Evolutionary conservation across 129 eudicot genomes (phyloP).

Genomic region (Helichrysum umbraculigerum): DNA sequence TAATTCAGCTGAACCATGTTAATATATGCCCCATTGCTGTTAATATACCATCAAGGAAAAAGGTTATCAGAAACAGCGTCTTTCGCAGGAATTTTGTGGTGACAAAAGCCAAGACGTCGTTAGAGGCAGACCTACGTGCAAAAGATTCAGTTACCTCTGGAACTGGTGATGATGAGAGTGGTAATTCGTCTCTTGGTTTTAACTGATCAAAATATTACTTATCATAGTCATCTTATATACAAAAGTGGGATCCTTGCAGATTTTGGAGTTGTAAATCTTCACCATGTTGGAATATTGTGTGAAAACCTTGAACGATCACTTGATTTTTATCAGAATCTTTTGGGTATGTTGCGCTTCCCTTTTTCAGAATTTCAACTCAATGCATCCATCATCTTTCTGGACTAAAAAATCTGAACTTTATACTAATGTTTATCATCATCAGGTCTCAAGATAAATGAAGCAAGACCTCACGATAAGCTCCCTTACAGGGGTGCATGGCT

Average conservation of each 20-base stretch:
- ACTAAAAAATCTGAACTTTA: background rate
- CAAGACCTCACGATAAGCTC: conserved; percentile 95
- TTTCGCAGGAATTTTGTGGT: conserved; percentile 25
- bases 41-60: conserved; percentile 31
- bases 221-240: background rate
- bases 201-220: conserved; percentile 1
- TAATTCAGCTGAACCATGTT: conserved; percentile 49
- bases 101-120: conserved; percentile 54
- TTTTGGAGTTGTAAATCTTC: conserved; percentile 84
- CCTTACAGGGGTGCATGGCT: conserved; percentile 99
- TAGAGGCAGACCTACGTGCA: conserved; percentile 51
- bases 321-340: conserved; percentile 81
- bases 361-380: background rate
- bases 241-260: conserved; percentile 46
- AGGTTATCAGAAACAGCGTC: conserved; percentile 22
- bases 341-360: conserved; percentile 51
- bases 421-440: conserved; percentile 6
- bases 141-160: conserved; percentile 46
- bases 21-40: conserved; percentile 24
- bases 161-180: conserved; percentile 42
- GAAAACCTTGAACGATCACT: conserved; percentile 94
- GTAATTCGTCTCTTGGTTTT: conserved; percentile 37
- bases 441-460: conserved; percentile 94
- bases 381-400: conserved; percentile 1
- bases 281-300: conserved; percentile 92